phyloP scores from a whole-genome alignment of 2,329 filamentous ascomycete genomes.

The Calonectria pseudoturangicola region DNA sequence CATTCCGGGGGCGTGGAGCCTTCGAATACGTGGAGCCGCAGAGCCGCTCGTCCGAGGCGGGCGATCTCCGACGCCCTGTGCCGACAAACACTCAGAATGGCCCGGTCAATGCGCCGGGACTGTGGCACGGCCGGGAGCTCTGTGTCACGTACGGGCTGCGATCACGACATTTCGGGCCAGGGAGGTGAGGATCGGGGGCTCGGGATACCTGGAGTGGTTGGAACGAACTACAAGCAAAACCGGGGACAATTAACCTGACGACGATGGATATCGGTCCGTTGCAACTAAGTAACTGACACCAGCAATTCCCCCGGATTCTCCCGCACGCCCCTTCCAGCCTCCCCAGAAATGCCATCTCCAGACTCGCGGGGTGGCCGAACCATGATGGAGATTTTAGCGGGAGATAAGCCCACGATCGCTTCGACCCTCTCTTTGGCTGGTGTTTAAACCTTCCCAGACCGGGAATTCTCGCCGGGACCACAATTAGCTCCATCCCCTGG shows the following conservation, averaged over 20 bases:
- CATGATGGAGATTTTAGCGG: conserved; percentile 24
- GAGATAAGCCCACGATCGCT: conserved; percentile 22
- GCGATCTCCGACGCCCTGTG: conserved; percentile 46
- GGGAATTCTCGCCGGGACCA: conserved; percentile 30
- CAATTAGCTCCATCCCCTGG: conserved; percentile 19
- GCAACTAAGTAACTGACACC: conserved; percentile 6
- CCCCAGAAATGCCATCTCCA: conserved; percentile 31
- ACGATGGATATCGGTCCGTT: background rate
- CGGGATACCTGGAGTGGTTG: conserved; percentile 26
- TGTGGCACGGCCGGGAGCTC: conserved; percentile 28
- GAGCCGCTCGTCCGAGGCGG: conserved; percentile 51
- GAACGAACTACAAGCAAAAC: conserved; percentile 8
- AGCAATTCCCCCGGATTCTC: conserved; percentile 23
- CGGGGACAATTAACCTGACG: background rate
- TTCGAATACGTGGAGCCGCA: conserved; percentile 43
- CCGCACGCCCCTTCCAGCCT: conserved; percentile 7
- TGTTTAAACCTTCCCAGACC: conserved; percentile 22
- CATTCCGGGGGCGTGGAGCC: conserved; percentile 44
- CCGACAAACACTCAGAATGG: conserved; percentile 18
- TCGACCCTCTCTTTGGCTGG: background rate
- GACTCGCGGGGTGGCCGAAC: conserved; percentile 35
- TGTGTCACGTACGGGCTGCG: conserved; percentile 30
- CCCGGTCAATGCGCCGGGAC: conserved; percentile 21
- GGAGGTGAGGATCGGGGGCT: conserved; percentile 44
- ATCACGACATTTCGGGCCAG: conserved; percentile 42